These are phyloP conservation scores for Umbilicaria muhlenbergii DNA, from an alignment of 495 filamentous ascomycete species.

Conservation along the genomic window DNA sequence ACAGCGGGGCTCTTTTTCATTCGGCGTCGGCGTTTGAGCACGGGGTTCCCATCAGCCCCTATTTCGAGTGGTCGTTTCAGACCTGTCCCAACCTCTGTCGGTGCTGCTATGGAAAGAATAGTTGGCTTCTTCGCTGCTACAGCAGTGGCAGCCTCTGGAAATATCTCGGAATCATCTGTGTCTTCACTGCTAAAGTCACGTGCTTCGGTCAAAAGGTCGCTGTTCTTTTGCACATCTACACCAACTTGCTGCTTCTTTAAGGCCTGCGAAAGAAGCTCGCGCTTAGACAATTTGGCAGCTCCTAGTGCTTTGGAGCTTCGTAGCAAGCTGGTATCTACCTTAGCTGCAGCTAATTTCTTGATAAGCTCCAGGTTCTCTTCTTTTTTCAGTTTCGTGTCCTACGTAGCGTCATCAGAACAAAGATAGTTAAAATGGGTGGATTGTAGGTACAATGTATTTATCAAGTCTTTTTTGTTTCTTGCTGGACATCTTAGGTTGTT, in stretches of 20 bases:
- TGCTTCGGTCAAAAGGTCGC: conserved; percentile 1
- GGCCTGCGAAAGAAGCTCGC: conserved; percentile 43
- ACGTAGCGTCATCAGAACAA: neutral
- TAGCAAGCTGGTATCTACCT: conserved; percentile 68
- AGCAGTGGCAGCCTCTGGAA: conserved; percentile 5
- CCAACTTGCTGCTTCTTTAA: conserved; percentile 43
- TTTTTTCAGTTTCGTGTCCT: conserved; percentile 85
- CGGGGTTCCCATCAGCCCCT: conserved; percentile 59
- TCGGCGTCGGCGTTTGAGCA: conserved; percentile 49
- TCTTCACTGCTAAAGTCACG: conserved; percentile 8
- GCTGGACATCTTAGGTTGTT: conserved; percentile 57
- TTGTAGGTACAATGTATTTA: conserved; percentile 66
- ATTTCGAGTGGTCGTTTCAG: conserved; percentile 74
- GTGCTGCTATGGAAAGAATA: neutral
- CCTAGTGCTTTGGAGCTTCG: conserved; percentile 64
- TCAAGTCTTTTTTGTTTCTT: conserved; percentile 93
- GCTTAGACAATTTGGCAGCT: conserved; percentile 45
- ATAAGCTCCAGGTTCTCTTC: conserved; percentile 81
- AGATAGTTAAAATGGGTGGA: neutral
- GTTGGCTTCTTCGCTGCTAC: neutral
- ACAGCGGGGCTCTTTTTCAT: conserved; percentile 24
- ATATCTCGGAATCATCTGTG: conserved; percentile 18
- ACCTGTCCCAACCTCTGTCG: conserved; percentile 49
- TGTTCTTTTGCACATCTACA: conserved; percentile 29
- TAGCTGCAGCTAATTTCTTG: conserved; percentile 60